Evolutionary conservation across 768 basidiomycete species (phyloP), one percentile per base, ranked within the genome.

Genomic region (Pleurotus pulmonarius): DNA sequence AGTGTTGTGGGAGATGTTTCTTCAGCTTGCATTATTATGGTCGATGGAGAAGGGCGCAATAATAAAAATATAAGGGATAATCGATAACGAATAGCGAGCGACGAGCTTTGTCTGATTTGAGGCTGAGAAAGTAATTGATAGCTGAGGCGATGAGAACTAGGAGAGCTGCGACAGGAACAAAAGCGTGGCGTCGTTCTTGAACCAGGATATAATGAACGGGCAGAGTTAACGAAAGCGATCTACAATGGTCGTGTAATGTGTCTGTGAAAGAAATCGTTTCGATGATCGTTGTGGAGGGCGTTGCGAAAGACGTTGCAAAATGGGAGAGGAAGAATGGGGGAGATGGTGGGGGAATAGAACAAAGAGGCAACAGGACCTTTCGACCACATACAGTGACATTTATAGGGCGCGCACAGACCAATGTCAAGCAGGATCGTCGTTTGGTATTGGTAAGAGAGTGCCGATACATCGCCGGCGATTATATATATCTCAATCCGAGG

Each of bases 391-490:
- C 51, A 39, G 16, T n/a, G 38, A 4, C 37, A 39, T 40, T 53
- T 53, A 40, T 53, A 53, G n/a, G 22, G 51, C 38, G 51, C 34
- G 51, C 51, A 53, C 51, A 39, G 51, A 24, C 51, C 51, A 44
- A 53, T 53, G 51, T 53, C 51, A 22, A 53, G 25, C n/a, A 25
- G 34, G 51, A 53, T 53, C 51, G 51, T 39, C 51, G 51, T 25
- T 53, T n/a, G 20, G 37, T 37, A 38, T 53, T 53, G 34, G 39
- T 49, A 49, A 49, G 24, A 49, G 24, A 49, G 29, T 16, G 48
- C 38, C 16, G 29, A 49, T 26, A 53, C 51, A 53, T 51, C 24
- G 15, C 22, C 18, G 24, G 37, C 34, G 18, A 22, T 11, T 37
- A 41, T 38, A 51, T 8, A 41, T n/a, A 16, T 16, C n/a, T n/a